phyloP scores from a whole-genome alignment of 805 yeast species.

The Metschnikowia picachoensis region DNA sequence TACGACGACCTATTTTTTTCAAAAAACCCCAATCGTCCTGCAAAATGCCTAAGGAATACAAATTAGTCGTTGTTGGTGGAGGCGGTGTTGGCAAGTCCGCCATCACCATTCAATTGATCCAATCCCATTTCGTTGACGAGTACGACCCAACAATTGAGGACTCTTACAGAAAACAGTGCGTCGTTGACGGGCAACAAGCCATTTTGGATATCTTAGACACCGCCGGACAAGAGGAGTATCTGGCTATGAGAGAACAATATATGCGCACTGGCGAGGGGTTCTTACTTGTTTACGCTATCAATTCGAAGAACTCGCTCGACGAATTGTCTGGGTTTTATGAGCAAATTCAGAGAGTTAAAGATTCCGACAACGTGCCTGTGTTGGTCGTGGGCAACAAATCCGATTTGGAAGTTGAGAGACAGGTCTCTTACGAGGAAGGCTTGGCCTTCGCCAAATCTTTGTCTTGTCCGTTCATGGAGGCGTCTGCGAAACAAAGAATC shows the following conservation, averaged over 20 bases:
- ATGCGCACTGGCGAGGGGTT: conserved; percentile 97
- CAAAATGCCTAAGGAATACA: conserved; percentile 64
- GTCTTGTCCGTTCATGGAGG: conserved; percentile 77
- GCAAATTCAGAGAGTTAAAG: conserved; percentile 76
- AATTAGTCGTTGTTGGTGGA: conserved; percentile 95
- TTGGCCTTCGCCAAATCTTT: conserved; percentile 57
- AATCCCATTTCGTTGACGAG: conserved; percentile 93
- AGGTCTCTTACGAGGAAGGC: conserved; percentile 68
- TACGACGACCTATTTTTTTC: neutral
- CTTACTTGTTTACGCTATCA: conserved; percentile 81
- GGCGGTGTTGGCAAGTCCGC: conserved; percentile 99
- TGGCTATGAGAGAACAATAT: conserved; percentile 82
- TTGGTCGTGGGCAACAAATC: conserved; percentile 75
- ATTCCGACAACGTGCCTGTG: conserved; percentile 69
- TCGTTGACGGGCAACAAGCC: conserved; percentile 67
- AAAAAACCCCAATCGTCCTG: neutral
- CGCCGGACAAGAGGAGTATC: conserved; percentile 97
- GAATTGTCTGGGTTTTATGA: conserved; percentile 76
- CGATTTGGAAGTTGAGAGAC: conserved; percentile 73
- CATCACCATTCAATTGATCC: conserved; percentile 89
- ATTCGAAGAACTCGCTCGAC: conserved; percentile 79
- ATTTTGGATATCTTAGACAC: conserved; percentile 84
- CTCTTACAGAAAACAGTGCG: conserved; percentile 82
- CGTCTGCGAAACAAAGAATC: conserved; percentile 86
- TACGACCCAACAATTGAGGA: conserved; percentile 98